Conservation (phyloP, 1,284 basidiomycete species). For the Apiotrichum gracile region DNA sequence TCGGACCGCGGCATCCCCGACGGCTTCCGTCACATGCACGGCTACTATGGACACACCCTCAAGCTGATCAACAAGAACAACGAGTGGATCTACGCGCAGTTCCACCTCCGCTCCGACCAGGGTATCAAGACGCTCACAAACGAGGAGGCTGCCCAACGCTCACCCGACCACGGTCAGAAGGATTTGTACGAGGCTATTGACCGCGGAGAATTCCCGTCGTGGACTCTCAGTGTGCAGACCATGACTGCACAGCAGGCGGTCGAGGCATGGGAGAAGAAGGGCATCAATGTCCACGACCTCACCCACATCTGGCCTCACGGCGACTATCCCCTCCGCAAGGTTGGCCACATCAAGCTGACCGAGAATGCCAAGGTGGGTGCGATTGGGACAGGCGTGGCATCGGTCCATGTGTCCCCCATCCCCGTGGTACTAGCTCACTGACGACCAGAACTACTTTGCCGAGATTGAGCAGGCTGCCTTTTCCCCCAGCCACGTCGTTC, state of each 20-base stretch:
- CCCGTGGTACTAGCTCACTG: too few species aligned
- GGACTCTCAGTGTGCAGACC: constrained; percentile 56
- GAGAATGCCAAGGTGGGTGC: constrained; percentile 59
- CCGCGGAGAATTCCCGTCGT: constrained; percentile 53
- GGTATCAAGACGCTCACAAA: constrained; percentile 60
- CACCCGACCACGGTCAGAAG: constrained; percentile 75
- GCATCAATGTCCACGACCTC: constrained; percentile 61
- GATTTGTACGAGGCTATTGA: constrained; percentile 71
- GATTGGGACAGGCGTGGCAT: neutral
- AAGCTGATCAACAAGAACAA: constrained; percentile 80
- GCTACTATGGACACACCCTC: constrained; percentile 88
- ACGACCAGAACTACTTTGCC: constrained; percentile 46
- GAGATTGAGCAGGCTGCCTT: constrained; percentile 69
- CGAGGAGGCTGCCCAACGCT: constrained; percentile 47
- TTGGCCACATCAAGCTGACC: constrained; percentile 82
- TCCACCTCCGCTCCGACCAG: constrained; percentile 68
- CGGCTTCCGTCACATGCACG: constrained; percentile 69
- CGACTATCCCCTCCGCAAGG: constrained; percentile 75
- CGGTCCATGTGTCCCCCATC: too few species aligned
- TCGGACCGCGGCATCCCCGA: constrained; percentile 79
- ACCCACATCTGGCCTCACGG: constrained; percentile 84
- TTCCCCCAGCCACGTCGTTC: constrained; percentile 70
- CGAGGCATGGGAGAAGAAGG: constrained; percentile 57
- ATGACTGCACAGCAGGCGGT: constrained; percentile 89
- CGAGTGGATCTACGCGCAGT: constrained; percentile 73